Base-by-base conservation (phyloP, 2,329 filamentous ascomycete species). In the Pyricularia pennisetigena region DNA sequence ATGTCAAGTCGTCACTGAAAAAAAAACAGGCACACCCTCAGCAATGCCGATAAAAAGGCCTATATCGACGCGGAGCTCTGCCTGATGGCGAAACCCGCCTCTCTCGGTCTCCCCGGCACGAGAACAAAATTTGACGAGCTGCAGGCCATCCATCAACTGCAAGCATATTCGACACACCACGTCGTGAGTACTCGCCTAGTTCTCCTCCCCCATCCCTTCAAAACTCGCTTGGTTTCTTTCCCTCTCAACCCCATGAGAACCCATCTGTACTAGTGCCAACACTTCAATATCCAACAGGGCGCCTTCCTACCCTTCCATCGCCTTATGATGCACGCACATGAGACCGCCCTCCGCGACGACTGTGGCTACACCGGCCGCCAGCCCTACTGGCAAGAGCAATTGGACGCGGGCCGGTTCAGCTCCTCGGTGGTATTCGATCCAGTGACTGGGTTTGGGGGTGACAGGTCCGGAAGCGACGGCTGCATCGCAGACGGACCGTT, bases 241-340 rank as follows among this genome's bases (percentile, higher is more conserved):
- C n/a, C 41, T 16, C 12, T 54, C 41, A 16, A 14, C 20, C 12
- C 41, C 12, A 20, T 59, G n/a, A 26, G 23, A 14, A 3, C 23
- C 14, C 35, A 12, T 30, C 23, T 26, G 24, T 7, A 30, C 67
- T 49, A 64, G 41, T 35, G 28, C 41, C 20, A 49, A n/a, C 41
- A 54, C 49, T 54, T 7, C 64, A 64, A 68, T 16, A 62, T 3
- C 3, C 26, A 32, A 24, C 32, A 73, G 70, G 74, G 73, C 24
- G 68, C 70, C 1, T 77, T 77, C 68, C 72, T 77, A 5, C 75
- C 75, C 5, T 77, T 72, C 69, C 76, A 76, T 66, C 69, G 75
- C 20, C 70, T 73, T n/a, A 70, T 74, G 54, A 69, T 77, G 71
- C 65, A 70, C n/a, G 72, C 74, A 8, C 75, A 76, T 63, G 76